Base-by-base conservation (phyloP, 2,329 filamentous ascomycete genomes). In the Ilyonectria mors-panacis region DNA sequence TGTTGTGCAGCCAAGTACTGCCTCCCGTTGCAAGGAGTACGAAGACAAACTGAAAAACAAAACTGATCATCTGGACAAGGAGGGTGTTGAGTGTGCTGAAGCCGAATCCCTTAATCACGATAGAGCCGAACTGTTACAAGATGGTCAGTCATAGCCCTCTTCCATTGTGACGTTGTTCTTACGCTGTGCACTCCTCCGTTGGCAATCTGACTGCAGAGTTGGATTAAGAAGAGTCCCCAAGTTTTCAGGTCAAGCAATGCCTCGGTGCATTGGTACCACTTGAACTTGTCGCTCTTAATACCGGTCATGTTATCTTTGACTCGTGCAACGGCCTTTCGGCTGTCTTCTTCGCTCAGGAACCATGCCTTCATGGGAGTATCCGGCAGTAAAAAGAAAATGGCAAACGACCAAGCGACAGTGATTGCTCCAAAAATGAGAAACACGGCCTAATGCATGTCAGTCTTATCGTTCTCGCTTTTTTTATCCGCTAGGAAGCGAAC, bases 251-350 rank as follows among this genome's bases (percentile, higher is more conserved):
- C 77, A 9, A 70, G 51, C 6, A 78, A 45, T 0, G 71, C 75
- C 57, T 79, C 75, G 6, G 50, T 50, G 37, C 67, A 68, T 35
- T 77, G 75, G 2, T 55, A 33, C 68, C 74, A 73, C 55, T 77
- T 75, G 30, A 75, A 70, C 21, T 67, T 55, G 53, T 59, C 75
- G 59, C 75, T 80, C 66, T 79, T 77, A 23, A 81, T 77, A 6
- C 79, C 79, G 1, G 80, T 81, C 71, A 76, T 77, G 69, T 81
- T 79, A 6, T 72, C 72, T 37, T 76, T 69, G 21, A 81, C 74
- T 1, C 80, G 75, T 45, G 75, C 64, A 7, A 80, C 58, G 6
- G 79, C 79, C 28, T 78, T 75, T 13, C 66, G 63, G 1, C 76
- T 73, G 48, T 81, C 79, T 17, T 71, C 62, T 6, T 58, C 53